Base-by-base conservation (phyloP, 495 filamentous ascomycete species). In the Aspergillus cristatus region DNA sequence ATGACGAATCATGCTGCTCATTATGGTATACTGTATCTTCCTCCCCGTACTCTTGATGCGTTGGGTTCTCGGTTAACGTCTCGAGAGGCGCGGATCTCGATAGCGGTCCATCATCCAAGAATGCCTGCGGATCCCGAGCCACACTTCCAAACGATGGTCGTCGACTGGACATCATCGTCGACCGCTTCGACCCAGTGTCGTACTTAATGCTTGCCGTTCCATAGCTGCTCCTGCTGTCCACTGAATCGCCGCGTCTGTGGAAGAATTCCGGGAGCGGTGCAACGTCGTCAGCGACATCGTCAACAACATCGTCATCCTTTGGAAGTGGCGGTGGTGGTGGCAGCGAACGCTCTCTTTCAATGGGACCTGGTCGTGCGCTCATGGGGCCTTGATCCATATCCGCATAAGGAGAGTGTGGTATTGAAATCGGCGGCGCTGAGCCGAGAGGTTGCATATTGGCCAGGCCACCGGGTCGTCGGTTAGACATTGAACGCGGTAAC, bases 211-310 rank as follows among this genome's bases (percentile, higher is more conserved):
- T 72, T 13, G 62, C 51, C 7, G 62, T 63, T 24, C 63, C 50
- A 40, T 70, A 70, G 38, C 62, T 70, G 37, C 66, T 70, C 31
- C 58, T 62, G 40, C 62, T 68, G 13, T 61, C 60, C 7, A 55
- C 47, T 1, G 66, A 70, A 18, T 57, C 48, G 4, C 40, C 49
- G 11, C 62, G 51, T 22, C 44, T 48, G 35, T 67, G 62, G 6
- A 37, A 14, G 14, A 37, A 29, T 14, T 13, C 31, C 31, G 18
- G 34, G 14, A 18, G 13, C 6, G 40, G 37, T 18, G 32, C 33
- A 14, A 30, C 17, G 20, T 46, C 29, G 14, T 50, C n/a, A n/a
- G n/a, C n/a, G n/a, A n/a, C n/a, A n/a, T n/a, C n/a, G n/a, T n/a
- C n/a, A n/a, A n/a, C n/a, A n/a, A n/a, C n/a, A n/a, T n/a, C n/a